These are phyloP conservation scores for Lavandula angustifolia DNA, from an alignment of 257 asterid species.

Conservation along the genomic window DNA sequence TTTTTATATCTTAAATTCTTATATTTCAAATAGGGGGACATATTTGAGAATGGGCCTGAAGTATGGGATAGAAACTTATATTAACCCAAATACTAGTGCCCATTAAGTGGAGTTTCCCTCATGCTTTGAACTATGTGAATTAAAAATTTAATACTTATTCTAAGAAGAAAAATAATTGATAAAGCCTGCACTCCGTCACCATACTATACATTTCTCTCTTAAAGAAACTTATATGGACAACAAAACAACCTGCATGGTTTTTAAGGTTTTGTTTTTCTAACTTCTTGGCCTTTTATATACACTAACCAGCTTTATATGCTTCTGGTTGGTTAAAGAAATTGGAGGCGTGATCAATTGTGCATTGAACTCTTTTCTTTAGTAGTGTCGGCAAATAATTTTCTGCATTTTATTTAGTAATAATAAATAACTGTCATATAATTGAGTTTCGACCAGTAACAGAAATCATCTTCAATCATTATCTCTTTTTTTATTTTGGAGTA, in stretches of 20 bases:
- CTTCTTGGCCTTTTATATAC: constrained; percentile 6
- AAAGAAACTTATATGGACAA: constrained; percentile 16
- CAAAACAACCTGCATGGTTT: neutral
- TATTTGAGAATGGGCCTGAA: no score
- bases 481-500: neutral
- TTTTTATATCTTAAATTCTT: no score
- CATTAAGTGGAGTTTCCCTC: constrained; percentile 4
- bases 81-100: neutral
- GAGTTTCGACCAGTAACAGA: constrained; percentile 19
- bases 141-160: constrained; percentile 12
- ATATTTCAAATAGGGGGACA: no score
- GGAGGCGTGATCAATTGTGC: constrained; percentile 9
- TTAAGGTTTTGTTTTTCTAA: constrained; percentile 7
- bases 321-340: neutral
- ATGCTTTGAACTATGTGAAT: constrained; percentile 13
- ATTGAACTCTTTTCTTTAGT: constrained; percentile 10
- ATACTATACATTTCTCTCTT: constrained; percentile 6
- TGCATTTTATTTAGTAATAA: neutral
- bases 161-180: neutral
- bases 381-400: constrained; percentile 5
- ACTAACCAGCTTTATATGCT: constrained; percentile 15
- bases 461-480: neutral
- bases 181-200: neutral
- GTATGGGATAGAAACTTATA: no score
- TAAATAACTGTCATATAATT: neutral